Percentiles rank a stretch among this genome's conserved stretches.
phyloP scores from a whole-genome alignment of 805 yeast genomes.

The Lipomyces sp. region DNA sequence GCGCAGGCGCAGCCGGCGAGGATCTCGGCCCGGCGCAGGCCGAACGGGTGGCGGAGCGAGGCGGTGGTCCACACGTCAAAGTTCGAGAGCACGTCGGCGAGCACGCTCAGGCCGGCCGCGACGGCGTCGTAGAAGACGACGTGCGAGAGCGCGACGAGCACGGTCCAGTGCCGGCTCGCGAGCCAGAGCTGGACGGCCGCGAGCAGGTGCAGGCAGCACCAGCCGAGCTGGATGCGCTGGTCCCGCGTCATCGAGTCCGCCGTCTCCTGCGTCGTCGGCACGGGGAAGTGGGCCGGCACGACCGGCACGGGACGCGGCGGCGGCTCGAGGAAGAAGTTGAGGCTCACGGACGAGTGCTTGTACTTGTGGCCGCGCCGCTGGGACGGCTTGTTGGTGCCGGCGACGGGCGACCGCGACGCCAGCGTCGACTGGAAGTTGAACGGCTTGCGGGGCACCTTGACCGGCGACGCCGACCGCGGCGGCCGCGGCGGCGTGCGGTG shows the following conservation, averaged over 20 bases:
- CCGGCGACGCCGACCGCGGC: slow-evolving; percentile 19
- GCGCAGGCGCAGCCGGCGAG: slow-evolving; percentile 82
- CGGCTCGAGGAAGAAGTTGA: slow-evolving; percentile 94
- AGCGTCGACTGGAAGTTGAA: slow-evolving; percentile 39
- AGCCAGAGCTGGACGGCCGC: slow-evolving; percentile 56
- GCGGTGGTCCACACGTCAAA: slow-evolving; percentile 88
- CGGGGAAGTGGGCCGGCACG: slow-evolving; percentile 62
- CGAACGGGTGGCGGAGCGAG: slow-evolving; percentile 84
- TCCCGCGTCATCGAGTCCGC: slow-evolving; percentile 53
- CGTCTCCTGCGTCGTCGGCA: slow-evolving; percentile 69
- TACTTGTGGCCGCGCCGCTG: slow-evolving; percentile 89
- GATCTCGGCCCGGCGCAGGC: slow-evolving; percentile 86
- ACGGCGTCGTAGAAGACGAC: slow-evolving; percentile 81
- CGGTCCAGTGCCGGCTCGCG: slow-evolving; percentile 56
- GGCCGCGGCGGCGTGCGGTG: slow-evolving; percentile 11
- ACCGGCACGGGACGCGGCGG: slow-evolving; percentile 63
- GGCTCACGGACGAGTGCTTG: slow-evolving; percentile 92
- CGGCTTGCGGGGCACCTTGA: slow-evolving; percentile 20
- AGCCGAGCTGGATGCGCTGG: slow-evolving; percentile 56
- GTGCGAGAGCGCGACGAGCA: slow-evolving; percentile 77
- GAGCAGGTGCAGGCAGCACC: slow-evolving; percentile 58
- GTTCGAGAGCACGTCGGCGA: slow-evolving; percentile 79
- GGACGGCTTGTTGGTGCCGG: slow-evolving; percentile 8
- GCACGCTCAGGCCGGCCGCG: slow-evolving; percentile 64
- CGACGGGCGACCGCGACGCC: slow-evolving; percentile 50